phyloP scores from a whole-genome alignment of 2,329 filamentous ascomycete species.

The Fonsecaea erecta region DNA sequence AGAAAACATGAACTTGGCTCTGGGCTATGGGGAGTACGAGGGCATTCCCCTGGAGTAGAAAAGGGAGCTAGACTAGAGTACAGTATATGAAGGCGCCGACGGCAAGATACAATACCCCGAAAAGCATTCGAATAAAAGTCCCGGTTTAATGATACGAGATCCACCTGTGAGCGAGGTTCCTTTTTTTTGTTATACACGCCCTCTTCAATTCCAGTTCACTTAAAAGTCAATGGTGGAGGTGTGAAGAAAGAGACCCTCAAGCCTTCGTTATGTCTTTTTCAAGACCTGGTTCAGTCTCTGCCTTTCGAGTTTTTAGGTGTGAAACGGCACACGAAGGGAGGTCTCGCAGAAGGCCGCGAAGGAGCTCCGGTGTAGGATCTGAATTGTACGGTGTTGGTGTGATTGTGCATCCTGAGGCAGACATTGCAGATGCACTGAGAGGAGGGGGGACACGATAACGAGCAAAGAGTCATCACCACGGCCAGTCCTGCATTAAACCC shows the following conservation, averaged over 20 bases:
- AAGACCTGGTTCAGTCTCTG: not conserved
- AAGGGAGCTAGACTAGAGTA: not conserved
- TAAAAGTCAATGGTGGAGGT: not conserved
- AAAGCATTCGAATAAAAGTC: constrained; percentile 4
- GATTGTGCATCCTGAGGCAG: not conserved
- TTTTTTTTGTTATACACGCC: constrained; percentile 7
- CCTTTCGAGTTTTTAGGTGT: not conserved
- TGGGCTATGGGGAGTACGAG: constrained; percentile 86
- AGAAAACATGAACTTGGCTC: constrained; percentile 94
- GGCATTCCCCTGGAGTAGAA: constrained; percentile 69
- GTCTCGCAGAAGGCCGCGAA: not conserved
- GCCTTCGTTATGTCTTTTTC: not conserved
- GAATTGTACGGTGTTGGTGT: not conserved
- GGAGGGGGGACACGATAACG: no score
- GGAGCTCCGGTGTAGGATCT: not conserved
- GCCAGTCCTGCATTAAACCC: no score
- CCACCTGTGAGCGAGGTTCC: constrained; percentile 5
- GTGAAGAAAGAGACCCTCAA: not conserved
- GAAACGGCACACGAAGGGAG: not conserved
- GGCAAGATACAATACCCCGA: constrained; percentile 1
- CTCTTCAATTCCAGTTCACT: not conserved
- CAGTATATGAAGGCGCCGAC: constrained; percentile 1
- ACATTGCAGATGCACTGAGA: not conserved
- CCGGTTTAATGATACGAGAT: not conserved
- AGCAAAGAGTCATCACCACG: no score